Percentiles rank a stretch among this genome's conserved stretches.
These are phyloP conservation scores for Luzula sylvatica DNA, from an alignment of 176 grass and related monocot genomes.

Conservation along the genomic window DNA sequence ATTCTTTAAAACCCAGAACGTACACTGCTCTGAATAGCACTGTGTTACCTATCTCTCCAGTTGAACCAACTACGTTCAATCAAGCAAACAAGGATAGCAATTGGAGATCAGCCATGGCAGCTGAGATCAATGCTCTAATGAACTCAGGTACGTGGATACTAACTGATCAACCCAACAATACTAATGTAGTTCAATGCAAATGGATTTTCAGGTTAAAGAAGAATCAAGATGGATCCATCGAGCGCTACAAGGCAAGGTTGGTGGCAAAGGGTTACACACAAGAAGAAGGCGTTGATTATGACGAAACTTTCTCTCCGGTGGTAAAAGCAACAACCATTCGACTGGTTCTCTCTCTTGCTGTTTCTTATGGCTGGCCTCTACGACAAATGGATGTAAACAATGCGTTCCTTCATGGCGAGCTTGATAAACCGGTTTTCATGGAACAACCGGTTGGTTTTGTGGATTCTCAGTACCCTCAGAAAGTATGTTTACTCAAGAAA, in stretches of 20 bases:
- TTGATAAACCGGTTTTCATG: not conserved
- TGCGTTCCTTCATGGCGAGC: not conserved
- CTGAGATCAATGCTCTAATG: no score
- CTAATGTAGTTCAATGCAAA: not conserved
- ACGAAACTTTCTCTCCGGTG: not conserved
- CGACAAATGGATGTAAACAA: not conserved
- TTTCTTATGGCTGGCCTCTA: not conserved
- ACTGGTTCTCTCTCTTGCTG: not conserved
- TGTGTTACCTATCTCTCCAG: not conserved
- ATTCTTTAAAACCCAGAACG: not conserved
- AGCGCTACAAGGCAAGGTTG: not conserved
- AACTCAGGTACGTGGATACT: no score
- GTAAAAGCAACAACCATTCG: not conserved
- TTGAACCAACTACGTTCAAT: no score
- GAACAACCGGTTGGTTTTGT: not conserved
- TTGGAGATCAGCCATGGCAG: no score
- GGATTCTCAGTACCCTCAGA: not conserved
- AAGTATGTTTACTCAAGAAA: not conserved
- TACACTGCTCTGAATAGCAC: not conserved
- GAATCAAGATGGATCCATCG: not conserved
- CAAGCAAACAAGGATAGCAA: no score
- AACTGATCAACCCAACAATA: no score
- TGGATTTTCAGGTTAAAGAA: not conserved
- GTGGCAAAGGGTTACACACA: not conserved
- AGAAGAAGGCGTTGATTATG: not conserved